Percentiles rank a stretch among this genome's conserved stretches.
These are phyloP conservation scores for Komagataella ulmi DNA, from an alignment of 805 yeast species.

Conservation along the genomic window DNA sequence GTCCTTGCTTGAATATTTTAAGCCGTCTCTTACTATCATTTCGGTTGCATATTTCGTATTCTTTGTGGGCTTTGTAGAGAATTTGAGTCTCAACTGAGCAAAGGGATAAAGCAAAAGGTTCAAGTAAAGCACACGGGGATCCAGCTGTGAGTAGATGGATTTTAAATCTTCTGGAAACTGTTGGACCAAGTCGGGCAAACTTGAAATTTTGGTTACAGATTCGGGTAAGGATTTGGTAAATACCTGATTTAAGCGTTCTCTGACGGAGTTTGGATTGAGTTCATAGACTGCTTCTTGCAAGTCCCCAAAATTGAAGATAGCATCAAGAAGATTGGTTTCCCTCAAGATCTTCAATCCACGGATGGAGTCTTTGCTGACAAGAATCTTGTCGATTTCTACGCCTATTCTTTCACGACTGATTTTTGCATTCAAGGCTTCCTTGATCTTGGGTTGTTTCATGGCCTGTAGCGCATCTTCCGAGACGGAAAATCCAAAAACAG, in stretches of 20 bases:
- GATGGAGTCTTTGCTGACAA: conserved; percentile 48
- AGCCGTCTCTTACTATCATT: conserved; percentile 50
- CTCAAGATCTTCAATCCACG: conserved; percentile 51
- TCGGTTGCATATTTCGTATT: conserved; percentile 26
- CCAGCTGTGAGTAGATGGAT: conserved; percentile 1
- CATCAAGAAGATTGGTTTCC: conserved; percentile 37
- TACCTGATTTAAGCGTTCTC: conserved; percentile 5
- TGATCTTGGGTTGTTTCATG: conserved; percentile 50
- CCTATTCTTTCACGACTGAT: conserved; percentile 89
- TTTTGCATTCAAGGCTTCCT: conserved; percentile 46
- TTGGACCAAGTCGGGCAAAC: conserved; percentile 9
- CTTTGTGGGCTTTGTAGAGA: conserved; percentile 19
- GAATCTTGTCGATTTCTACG: conserved; percentile 65
- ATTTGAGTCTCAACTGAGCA: conserved; percentile 20
- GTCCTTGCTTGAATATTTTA: conserved; percentile 48
- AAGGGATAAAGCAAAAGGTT: conserved; percentile 38
- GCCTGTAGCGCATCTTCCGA: conserved; percentile 45
- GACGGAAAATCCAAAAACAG: conserved; percentile 57
- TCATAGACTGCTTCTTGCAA: conserved; percentile 9
- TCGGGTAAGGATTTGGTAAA: neutral
- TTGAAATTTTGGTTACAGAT: conserved; percentile 7
- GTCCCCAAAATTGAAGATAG: conserved; percentile 38
- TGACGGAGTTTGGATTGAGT: conserved; percentile 8
- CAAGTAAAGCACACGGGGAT: conserved; percentile 25
- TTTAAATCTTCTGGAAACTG: conserved; percentile 3